A percentile compares a stretch with the other conserved stretches of the same genome.
These are phyloP conservation scores for Diaporthe nobilis DNA, from an alignment of 2,329 filamentous ascomycete genomes.

Conservation along the genomic window DNA sequence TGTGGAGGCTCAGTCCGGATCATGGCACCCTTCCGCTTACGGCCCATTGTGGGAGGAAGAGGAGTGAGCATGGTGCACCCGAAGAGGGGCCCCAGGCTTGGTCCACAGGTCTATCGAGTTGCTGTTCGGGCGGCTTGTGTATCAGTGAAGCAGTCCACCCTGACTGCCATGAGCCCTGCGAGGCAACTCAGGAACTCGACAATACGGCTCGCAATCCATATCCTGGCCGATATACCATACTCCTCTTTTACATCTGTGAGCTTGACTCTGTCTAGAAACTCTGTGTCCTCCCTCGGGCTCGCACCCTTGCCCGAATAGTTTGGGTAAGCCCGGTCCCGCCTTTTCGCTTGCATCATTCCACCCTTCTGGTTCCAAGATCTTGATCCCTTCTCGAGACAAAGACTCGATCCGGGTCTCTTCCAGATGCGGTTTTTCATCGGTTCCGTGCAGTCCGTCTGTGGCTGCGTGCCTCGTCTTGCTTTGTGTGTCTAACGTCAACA, in stretches of 20 bases:
- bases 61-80: background rate
- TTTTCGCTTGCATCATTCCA: constrained; percentile 26
- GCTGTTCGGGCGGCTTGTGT: background rate
- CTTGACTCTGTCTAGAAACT: background rate
- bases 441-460: background rate
- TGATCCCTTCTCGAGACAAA: constrained; percentile 14
- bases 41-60: background rate
- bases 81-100: constrained; percentile 4
- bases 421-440: constrained; percentile 11
- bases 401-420: constrained; percentile 18
- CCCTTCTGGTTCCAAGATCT: constrained; percentile 22
- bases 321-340: constrained; percentile 31
- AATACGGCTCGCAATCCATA: background rate
- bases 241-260: background rate
- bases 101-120: constrained; percentile 3
- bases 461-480: constrained; percentile 14
- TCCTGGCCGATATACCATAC: background rate
- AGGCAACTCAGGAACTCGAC: background rate
- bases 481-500: constrained; percentile 31
- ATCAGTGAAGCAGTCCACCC: background rate
- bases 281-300: background rate
- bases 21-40: constrained; percentile 29
- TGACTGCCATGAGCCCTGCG: background rate
- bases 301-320: background rate
- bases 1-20: constrained; percentile 5